Evolutionary conservation across 164 flowering plant genomes (phyloP).

Genomic region (Taxillus chinensis): DNA sequence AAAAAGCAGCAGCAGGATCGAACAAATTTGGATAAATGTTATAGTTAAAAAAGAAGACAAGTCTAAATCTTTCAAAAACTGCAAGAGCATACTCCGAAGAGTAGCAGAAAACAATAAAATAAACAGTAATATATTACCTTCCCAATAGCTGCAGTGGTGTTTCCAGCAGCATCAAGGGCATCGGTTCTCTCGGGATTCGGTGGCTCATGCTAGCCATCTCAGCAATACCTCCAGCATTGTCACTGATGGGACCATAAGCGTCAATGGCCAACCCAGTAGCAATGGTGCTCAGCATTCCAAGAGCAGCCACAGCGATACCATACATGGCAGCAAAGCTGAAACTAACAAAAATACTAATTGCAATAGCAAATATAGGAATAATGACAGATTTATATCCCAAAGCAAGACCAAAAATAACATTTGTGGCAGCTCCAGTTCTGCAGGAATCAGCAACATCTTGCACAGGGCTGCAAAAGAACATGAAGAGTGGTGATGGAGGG

Average conservation of each 20-base stretch:
- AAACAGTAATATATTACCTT: slow-evolving; percentile 30
- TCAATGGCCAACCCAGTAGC: slow-evolving; percentile 87
- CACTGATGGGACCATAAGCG: slow-evolving; percentile 85
- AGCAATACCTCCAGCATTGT: slow-evolving; percentile 89
- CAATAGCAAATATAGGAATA: slow-evolving; percentile 48
- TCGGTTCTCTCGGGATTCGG: slow-evolving; percentile 75
- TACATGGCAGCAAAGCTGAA: slow-evolving; percentile 54
- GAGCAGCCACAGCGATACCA: slow-evolving; percentile 54
- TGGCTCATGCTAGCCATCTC: slow-evolving; percentile 94
- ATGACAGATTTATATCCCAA: slow-evolving; percentile 52
- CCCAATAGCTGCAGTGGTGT: slow-evolving; percentile 86
- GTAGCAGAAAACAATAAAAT: too few species aligned
- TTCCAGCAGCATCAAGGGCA: slow-evolving; percentile 84
- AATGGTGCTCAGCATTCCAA: slow-evolving; percentile 64
- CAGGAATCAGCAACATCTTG: slow-evolving; percentile 63
- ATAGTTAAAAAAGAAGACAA: too few species aligned
- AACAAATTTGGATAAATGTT: too few species aligned
- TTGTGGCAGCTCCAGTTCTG: slow-evolving; percentile 55
- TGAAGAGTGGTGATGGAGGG: too few species aligned
- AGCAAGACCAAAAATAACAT: slow-evolving; percentile 52
- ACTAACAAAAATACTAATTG: slow-evolving; percentile 40
- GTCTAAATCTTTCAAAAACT: too few species aligned
- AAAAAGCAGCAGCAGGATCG: too few species aligned
- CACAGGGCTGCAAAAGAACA: slow-evolving; percentile 34
- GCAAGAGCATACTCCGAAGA: too few species aligned